Evolutionary conservation across 768 basidiomycete genomes (phyloP), one percentile per base, ranked within the genome.

Genomic region (Suillus luteus): DNA sequence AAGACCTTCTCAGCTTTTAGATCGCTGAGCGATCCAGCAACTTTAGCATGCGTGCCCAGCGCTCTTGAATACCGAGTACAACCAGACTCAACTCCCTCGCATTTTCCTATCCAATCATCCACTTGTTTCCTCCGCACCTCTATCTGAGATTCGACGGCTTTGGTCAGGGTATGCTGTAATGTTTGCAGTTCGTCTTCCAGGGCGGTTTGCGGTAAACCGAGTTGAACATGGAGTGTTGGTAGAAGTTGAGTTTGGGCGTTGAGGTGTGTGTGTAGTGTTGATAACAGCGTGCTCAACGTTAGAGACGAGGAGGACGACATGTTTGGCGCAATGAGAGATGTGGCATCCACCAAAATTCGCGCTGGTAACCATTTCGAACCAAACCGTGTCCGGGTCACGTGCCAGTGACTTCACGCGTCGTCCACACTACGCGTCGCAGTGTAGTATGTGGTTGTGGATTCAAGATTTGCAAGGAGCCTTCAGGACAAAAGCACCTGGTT

Each of bases 181-280:
- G 82, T 75, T 60, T 83, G 79, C 38, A 96, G 82, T 64, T 97
- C 95, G 73, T 92, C 89, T 72, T 92, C 86, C 49, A 96, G 84
- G 0, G 93, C 89, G 12, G 87, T 86, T 33, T 86, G 76, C 10
- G 94, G 92, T 15, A 96, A 82, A 38, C 92, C 93, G 17, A 96
- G 90, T 70, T 92, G 92, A 1, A 85, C 81, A 75, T 96, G 93
- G 5, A 96, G 80, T 8, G 88, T 86, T 17, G 93, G 93, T 2
- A 96, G 80, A 38, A 93, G 81, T 66, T 91, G 88, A 0, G 92
- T 93, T 76, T 96, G 93, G 1, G 87, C 78, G 73, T 91, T 90
- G 6, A 95, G 79, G 73, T 92, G 90, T 3, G 86, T 82, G 67
- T 93, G 91, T 33, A 95, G 75, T 24, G 91, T 89, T 72, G 90